Conservation (phyloP, 495 filamentous ascomycete species). For the Aspergillus saccharolyticus region DNA sequence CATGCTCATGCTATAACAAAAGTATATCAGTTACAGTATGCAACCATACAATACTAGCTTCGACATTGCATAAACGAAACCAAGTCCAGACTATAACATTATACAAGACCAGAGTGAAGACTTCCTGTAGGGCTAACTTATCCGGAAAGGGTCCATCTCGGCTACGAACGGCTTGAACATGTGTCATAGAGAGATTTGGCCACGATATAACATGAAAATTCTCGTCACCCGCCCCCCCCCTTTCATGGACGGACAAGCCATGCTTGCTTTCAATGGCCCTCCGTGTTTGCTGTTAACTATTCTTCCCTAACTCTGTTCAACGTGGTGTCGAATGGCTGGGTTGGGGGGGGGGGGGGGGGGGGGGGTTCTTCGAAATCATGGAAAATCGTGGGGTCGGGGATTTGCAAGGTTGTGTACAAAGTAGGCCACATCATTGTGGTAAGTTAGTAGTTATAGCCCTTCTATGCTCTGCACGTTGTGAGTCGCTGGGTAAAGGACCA, state of each 20-base stretch:
- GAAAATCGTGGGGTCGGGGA: too few relatives aligned
- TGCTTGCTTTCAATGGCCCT: background rate
- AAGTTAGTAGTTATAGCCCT: background rate
- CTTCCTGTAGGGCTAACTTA: background rate
- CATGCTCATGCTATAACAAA: too few relatives aligned
- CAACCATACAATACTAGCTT: too few relatives aligned
- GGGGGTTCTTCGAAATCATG: background rate
- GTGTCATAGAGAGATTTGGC: conserved; percentile 2
- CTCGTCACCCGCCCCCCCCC: background rate
- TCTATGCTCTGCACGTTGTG: background rate
- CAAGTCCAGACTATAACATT: too few relatives aligned
- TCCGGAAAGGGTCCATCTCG: background rate
- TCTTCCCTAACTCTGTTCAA: background rate
- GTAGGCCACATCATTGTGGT: background rate
- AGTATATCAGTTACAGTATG: too few relatives aligned
- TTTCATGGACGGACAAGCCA: too few relatives aligned
- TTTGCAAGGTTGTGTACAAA: too few relatives aligned
- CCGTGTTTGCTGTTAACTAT: background rate
- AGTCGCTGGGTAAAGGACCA: background rate
- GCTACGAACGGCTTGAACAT: background rate
- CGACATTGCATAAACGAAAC: too few relatives aligned
- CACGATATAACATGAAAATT: background rate
- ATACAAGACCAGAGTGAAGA: background rate
- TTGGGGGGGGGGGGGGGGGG: background rate
- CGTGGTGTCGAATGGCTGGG: background rate